phyloP scores from a whole-genome alignment of 441 rosid genomes.

The Populus hybrid region DNA sequence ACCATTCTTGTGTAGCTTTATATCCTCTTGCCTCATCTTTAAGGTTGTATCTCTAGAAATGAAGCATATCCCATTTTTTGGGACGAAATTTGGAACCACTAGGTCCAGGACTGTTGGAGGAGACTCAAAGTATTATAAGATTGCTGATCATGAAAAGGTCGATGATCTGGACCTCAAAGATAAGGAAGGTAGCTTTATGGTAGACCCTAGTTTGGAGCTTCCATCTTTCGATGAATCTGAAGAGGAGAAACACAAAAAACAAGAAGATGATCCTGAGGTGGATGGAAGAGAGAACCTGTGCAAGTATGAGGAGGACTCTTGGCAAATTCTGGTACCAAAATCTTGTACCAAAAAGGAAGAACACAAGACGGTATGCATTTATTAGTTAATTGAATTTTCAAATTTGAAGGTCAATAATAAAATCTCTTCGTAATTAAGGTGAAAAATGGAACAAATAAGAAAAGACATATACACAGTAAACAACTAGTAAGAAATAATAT shows the following conservation, averaged over 20 bases:
- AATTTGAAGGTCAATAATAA: too few relatives aligned
- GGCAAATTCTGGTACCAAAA: slow-evolving; percentile 5
- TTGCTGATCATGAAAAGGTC: neutral
- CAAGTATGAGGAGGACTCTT: neutral
- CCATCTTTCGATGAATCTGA: slow-evolving; percentile 12
- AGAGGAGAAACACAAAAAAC: neutral
- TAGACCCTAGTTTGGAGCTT: slow-evolving; percentile 9
- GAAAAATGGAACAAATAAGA: neutral
- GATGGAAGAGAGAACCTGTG: neutral
- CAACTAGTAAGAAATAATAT: neutral
- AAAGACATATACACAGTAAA: neutral
- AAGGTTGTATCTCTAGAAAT: neutral
- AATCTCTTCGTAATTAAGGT: neutral
- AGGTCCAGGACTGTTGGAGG: neutral
- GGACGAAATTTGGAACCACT: neutral
- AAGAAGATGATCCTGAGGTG: neutral
- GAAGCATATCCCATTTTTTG: neutral
- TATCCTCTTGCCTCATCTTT: neutral
- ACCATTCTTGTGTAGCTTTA: neutral
- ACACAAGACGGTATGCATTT: neutral
- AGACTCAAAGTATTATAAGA: neutral
- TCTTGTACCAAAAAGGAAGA: neutral
- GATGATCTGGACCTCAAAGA: neutral
- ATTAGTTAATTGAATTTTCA: neutral
- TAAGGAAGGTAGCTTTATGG: slow-evolving; percentile 1